These are phyloP conservation scores for Malus fusca DNA, from an alignment of 306 rosid genomes.

Conservation along the genomic window DNA sequence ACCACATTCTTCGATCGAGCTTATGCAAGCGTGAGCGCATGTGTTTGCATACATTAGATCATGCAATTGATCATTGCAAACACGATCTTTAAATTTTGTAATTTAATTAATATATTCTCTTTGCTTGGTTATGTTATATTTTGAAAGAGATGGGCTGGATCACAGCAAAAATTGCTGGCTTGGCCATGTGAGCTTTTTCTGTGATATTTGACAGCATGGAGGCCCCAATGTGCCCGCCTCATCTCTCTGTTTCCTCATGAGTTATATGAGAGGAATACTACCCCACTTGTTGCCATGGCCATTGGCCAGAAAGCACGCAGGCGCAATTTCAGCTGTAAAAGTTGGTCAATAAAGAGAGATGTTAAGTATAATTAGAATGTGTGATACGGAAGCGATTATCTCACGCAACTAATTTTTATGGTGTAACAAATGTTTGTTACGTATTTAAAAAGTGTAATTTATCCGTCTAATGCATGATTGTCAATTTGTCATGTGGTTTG, in stretches of 20 bases:
- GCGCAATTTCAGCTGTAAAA: conserved; percentile 33
- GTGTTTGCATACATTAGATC: neutral
- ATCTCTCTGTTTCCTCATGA: neutral
- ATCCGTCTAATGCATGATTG: too few species aligned
- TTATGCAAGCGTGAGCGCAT: neutral
- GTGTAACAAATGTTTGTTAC: too few species aligned
- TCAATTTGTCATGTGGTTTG: neutral
- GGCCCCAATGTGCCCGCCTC: conserved; percentile 7
- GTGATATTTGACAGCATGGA: conserved; percentile 15
- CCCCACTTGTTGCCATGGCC: conserved; percentile 11
- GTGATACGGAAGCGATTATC: too few species aligned
- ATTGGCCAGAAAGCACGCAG: conserved; percentile 3
- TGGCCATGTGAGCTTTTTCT: conserved; percentile 10
- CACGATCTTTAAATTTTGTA: neutral
- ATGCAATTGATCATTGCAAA: neutral
- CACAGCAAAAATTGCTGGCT: conserved; percentile 8
- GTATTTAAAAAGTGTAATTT: too few species aligned
- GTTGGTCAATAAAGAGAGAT: conserved; percentile 21
- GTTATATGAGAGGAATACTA: neutral
- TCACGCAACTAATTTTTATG: too few species aligned
- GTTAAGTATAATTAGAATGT: too few species aligned
- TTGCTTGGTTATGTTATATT: neutral
- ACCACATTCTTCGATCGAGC: neutral
- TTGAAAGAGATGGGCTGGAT: neutral
- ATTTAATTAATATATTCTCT: neutral